phyloP scores from a whole-genome alignment of 139 green algal genomes.

The Chlamydomonas schloesseri region DNA sequence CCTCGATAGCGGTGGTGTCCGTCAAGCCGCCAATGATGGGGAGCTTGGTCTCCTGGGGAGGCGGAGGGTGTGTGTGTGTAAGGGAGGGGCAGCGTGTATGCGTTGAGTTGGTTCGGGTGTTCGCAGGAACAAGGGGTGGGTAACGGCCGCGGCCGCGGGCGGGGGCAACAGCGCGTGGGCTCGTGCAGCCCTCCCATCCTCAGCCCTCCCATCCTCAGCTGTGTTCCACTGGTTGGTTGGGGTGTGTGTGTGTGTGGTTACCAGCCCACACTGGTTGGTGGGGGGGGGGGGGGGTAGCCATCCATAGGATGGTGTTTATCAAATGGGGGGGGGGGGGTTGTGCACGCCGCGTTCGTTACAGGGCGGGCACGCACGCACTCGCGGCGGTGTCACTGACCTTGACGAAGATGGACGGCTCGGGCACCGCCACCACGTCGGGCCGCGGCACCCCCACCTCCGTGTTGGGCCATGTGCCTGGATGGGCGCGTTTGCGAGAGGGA shows the following conservation, averaged over 20 bases:
- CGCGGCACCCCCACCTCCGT: constrained; percentile 5
- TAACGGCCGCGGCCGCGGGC: neutral
- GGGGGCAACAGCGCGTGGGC: neutral
- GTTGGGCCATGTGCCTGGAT: constrained; percentile 39
- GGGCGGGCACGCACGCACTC: too few species aligned
- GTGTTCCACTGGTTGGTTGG: too few species aligned
- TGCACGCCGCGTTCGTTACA: too few species aligned
- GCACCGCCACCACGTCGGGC: neutral
- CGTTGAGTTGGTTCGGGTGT: neutral
- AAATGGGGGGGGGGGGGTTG: too few species aligned
- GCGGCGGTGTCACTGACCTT: too few species aligned
- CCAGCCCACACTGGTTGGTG: too few species aligned
- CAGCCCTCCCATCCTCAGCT: too few species aligned
- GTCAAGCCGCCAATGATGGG: constrained; percentile 21
- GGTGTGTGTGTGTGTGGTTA: too few species aligned
- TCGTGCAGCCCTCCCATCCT: neutral
- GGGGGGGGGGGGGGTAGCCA: too few species aligned
- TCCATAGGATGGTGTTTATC: too few species aligned
- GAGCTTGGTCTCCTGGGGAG: neutral
- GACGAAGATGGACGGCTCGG: constrained; percentile 33
- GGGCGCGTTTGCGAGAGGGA: too few species aligned
- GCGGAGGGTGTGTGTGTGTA: neutral
- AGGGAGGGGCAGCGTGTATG: too few species aligned
- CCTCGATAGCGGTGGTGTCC: neutral
- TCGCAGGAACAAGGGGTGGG: neutral